phyloP scores from a whole-genome alignment of 139 green algal species.

The Parachlorella kessleri region DNA sequence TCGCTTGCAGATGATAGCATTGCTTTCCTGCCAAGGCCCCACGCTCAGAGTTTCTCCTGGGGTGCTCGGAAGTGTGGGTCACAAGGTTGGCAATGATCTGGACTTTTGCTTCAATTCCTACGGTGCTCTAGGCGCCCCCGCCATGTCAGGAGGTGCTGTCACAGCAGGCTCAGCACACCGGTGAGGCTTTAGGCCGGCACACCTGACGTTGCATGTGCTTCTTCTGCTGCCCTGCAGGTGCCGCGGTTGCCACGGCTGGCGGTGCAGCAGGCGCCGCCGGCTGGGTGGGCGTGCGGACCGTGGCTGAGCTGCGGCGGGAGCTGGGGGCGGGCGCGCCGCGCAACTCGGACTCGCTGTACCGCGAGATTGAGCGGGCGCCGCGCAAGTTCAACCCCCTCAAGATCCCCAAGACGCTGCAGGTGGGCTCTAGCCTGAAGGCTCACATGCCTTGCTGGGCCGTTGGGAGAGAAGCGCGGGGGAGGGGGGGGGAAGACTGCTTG shows the following conservation, averaged over 20 bases:
- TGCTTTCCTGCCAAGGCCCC: too few species aligned
- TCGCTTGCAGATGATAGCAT: too few species aligned
- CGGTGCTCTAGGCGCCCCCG: not conserved
- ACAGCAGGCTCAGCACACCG: constrained; percentile 1
- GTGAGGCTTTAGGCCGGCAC: not conserved
- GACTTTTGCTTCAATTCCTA: too few species aligned
- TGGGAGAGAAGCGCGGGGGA: not conserved
- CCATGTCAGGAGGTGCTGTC: not conserved
- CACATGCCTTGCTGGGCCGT: too few species aligned
- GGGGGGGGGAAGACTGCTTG: not conserved
- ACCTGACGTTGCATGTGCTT: not conserved
- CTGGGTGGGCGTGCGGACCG: constrained; percentile 88
- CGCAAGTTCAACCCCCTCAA: constrained; percentile 93
- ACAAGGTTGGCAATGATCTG: too few species aligned
- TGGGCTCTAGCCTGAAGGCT: too few species aligned
- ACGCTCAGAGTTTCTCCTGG: too few species aligned
- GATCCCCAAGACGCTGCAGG: constrained; percentile 83
- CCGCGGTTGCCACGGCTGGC: not conserved
- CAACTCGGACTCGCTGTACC: constrained; percentile 90
- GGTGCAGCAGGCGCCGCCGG: constrained; percentile 24
- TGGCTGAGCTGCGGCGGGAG: constrained; percentile 85
- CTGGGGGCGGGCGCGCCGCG: constrained; percentile 79
- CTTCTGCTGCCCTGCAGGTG: not conserved
- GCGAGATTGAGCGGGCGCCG: constrained; percentile 75
- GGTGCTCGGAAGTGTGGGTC: too few species aligned